Evolutionary conservation across 495 filamentous ascomycete genomes (phyloP).

Genomic region (Letharia columbiana): DNA sequence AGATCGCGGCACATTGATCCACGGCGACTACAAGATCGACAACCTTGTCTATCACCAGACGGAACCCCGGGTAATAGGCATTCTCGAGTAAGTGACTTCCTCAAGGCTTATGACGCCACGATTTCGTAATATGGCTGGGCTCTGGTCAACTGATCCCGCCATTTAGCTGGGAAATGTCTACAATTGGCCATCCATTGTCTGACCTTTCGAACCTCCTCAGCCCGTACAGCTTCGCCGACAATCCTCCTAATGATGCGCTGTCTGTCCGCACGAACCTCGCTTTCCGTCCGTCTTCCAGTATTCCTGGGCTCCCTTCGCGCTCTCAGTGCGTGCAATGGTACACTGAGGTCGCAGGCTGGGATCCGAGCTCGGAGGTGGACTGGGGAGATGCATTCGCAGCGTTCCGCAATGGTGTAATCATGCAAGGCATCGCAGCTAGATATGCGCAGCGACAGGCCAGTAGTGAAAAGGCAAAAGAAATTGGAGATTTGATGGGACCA

Average conservation of each 20-base stretch:
- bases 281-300: constrained; percentile 26
- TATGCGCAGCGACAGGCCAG: constrained; percentile 82
- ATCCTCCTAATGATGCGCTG: constrained; percentile 17
- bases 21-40: constrained; percentile 98
- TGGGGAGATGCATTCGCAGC: constrained; percentile 64
- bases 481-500: constrained; percentile 54
- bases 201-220: constrained; percentile 75
- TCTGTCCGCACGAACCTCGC: constrained; percentile 20
- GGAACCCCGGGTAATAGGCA: constrained; percentile 81
- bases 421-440: constrained; percentile 88
- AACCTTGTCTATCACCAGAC: constrained; percentile 91
- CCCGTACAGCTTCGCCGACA: constrained; percentile 43
- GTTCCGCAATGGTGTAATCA: constrained; percentile 64
- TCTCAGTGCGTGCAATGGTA: constrained; percentile 73
- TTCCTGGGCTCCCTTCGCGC: constrained; percentile 65
- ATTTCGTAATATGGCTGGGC: neutral
- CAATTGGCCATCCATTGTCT: constrained; percentile 84
- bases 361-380: constrained; percentile 45
- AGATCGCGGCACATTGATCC: constrained; percentile 71
- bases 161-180: constrained; percentile 85
- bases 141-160: neutral
- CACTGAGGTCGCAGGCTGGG: constrained; percentile 59
- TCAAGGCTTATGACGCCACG: neutral
- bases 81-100: constrained; percentile 59
- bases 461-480: constrained; percentile 66